Conservation (phyloP, 805 yeast species). For the Teunomyces funiuensis region DNA sequence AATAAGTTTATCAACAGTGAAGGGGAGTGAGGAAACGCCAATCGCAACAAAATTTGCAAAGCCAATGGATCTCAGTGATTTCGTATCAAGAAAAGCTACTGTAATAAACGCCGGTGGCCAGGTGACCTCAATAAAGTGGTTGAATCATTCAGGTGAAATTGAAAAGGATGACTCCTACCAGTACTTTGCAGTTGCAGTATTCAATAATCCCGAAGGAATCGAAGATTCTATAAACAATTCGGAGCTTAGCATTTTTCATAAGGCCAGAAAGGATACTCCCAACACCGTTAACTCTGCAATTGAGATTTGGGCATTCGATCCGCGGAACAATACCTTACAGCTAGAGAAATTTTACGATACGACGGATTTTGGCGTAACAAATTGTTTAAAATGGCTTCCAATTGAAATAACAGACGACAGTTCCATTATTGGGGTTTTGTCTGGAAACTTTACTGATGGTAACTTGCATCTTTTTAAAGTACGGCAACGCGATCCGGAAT, state of each 20-base stretch:
- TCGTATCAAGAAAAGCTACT: constrained; percentile 30
- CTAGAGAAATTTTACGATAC: constrained; percentile 31
- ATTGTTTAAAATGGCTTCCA: constrained; percentile 42
- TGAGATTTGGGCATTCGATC: constrained; percentile 44
- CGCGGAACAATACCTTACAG: constrained; percentile 21
- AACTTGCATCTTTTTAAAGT: constrained; percentile 48
- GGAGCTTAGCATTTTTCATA: constrained; percentile 32
- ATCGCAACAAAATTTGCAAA: background rate
- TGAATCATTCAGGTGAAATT: constrained; percentile 23
- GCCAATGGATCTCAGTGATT: constrained; percentile 11
- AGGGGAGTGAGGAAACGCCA: background rate
- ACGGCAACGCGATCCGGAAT: constrained; percentile 18
- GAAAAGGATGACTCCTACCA: constrained; percentile 19
- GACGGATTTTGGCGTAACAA: constrained; percentile 45
- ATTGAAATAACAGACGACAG: constrained; percentile 24
- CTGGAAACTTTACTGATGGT: constrained; percentile 60
- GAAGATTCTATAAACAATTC: constrained; percentile 21
- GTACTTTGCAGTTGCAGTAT: constrained; percentile 51
- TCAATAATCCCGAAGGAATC: constrained; percentile 31
- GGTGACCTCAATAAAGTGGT: constrained; percentile 57
- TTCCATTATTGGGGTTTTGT: constrained; percentile 41
- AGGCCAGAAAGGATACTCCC: constrained; percentile 7
- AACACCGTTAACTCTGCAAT: constrained; percentile 35
- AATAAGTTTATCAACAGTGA: background rate
- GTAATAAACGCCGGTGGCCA: constrained; percentile 52